A percentile compares a stretch with the other conserved stretches of the same genome.
phyloP scores from a whole-genome alignment of 2,329 filamentous ascomycete species.

The Fusarium siculi region DNA sequence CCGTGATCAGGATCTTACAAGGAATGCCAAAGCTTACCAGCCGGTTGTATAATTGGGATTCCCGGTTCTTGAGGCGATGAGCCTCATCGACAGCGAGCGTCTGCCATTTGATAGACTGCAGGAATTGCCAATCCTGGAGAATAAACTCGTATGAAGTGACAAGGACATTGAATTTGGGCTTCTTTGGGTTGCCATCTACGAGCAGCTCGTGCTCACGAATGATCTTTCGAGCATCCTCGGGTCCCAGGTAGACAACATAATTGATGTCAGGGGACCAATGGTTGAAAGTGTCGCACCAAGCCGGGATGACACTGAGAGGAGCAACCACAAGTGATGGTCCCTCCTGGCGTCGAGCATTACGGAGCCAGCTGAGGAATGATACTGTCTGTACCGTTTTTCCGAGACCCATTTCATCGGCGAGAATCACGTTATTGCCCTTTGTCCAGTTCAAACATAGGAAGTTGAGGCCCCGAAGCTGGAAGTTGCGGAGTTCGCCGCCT shows the following conservation, averaged over 20 bases:
- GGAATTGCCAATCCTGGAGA: slow-evolving; percentile 82
- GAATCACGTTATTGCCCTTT: slow-evolving; percentile 91
- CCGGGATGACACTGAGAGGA: slow-evolving; percentile 94
- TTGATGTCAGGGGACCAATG: slow-evolving; percentile 96
- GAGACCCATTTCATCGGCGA: slow-evolving; percentile 98
- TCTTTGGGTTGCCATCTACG: slow-evolving; percentile 84
- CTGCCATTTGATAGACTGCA: slow-evolving; percentile 96
- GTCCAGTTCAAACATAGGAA: slow-evolving; percentile 98
- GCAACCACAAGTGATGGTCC: slow-evolving; percentile 98
- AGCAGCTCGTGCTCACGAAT: slow-evolving; percentile 93
- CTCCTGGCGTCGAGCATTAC: slow-evolving; percentile 88
- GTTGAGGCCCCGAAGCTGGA: slow-evolving; percentile 93
- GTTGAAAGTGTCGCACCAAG: slow-evolving; percentile 98
- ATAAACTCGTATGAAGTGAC: slow-evolving; percentile 99
- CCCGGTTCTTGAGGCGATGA: slow-evolving; percentile 94
- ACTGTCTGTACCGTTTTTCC: slow-evolving; percentile 99
- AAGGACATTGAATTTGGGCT: slow-evolving; percentile 96
- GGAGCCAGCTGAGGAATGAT: slow-evolving; percentile 95
- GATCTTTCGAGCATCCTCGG: slow-evolving; percentile 83
- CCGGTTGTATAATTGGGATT: slow-evolving; percentile 90
- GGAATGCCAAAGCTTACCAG: slow-evolving; percentile 88
- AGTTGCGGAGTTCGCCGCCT: slow-evolving; percentile 86
- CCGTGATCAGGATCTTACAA: slow-evolving; percentile 91
- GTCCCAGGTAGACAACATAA: slow-evolving; percentile 96
- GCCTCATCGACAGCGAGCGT: slow-evolving; percentile 96